Percentiles rank a stretch among this genome's conserved stretches.
phyloP scores from a whole-genome alignment of 257 asterid species.

The Salvia hispanica region DNA sequence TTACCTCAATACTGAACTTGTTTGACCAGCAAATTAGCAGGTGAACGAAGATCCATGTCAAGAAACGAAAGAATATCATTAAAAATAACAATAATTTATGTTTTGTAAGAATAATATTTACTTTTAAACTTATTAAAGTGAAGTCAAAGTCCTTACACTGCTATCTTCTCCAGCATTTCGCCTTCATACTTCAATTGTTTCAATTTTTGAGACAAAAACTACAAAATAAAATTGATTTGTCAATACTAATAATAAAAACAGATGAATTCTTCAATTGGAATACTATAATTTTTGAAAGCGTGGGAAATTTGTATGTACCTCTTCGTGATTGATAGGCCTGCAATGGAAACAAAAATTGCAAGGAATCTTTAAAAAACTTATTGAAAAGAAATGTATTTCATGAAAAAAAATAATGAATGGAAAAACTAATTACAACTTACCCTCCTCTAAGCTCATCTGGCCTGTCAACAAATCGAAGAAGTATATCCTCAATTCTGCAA shows the following conservation, averaged over 20 bases:
- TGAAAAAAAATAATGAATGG: not conserved
- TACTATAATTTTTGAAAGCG: not conserved
- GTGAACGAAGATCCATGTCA: slow-evolving; percentile 25
- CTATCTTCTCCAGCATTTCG: slow-evolving; percentile 58
- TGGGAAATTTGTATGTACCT: slow-evolving; percentile 33
- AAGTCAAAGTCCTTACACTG: slow-evolving; percentile 41
- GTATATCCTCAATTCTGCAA: slow-evolving; percentile 63
- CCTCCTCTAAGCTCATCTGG: slow-evolving; percentile 63
- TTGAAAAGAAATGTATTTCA: not conserved
- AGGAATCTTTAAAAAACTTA: not conserved
- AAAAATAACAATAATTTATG: not conserved
- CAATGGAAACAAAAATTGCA: not conserved
- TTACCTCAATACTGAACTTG: slow-evolving; percentile 62
- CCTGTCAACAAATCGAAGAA: slow-evolving; percentile 57
- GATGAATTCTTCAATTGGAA: not conserved
- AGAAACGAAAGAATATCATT: slow-evolving; percentile 17
- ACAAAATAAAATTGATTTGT: slow-evolving; percentile 14
- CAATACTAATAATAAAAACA: not conserved
- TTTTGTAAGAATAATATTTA: not conserved
- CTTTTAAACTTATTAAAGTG: not conserved
- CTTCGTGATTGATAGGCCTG: slow-evolving; percentile 53
- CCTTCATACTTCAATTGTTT: slow-evolving; percentile 56
- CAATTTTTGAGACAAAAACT: slow-evolving; percentile 52
- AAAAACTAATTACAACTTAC: slow-evolving; percentile 32
- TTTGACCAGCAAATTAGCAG: slow-evolving; percentile 27